These are phyloP conservation scores for Scortechinia acanthostroma DNA, from an alignment of 2,329 filamentous ascomycete genomes.

Conservation along the genomic window DNA sequence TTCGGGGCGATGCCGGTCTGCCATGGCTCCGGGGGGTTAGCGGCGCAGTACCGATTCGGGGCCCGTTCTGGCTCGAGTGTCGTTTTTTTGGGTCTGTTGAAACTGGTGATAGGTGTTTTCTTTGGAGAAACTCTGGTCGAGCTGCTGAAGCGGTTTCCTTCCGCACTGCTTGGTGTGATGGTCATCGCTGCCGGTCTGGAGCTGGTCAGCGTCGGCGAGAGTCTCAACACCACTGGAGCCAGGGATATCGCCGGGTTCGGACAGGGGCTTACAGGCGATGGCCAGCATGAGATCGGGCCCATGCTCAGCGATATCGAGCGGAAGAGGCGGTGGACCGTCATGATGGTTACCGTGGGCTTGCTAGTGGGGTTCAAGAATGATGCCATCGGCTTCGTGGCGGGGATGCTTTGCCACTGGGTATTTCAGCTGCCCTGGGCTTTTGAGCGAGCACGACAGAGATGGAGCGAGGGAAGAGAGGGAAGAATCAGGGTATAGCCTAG, in stretches of 20 bases:
- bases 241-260: conserved; percentile 43
- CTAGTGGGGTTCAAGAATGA: conserved; percentile 85
- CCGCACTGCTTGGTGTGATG: conserved; percentile 74
- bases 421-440: conserved; percentile 40
- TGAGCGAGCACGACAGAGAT: conserved; percentile 16
- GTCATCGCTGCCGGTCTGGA: conserved; percentile 85
- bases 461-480: conserved; percentile 11
- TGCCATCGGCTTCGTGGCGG: conserved; percentile 76
- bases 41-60: conserved; percentile 85
- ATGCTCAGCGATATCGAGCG: conserved; percentile 59
- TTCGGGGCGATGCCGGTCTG: conserved; percentile 94
- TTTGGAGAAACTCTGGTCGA: conserved; percentile 70
- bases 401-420: conserved; percentile 71
- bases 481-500: conserved; percentile 13
- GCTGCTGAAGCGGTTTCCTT: conserved; percentile 68
- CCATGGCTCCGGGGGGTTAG: conserved; percentile 84
- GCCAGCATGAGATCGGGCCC: conserved; percentile 18
- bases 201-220: conserved; percentile 76
- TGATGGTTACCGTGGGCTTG: conserved; percentile 79
- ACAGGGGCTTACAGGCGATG: conserved; percentile 30
- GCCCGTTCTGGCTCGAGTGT: conserved; percentile 81
- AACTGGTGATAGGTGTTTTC: conserved; percentile 69
- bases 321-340: conserved; percentile 74
- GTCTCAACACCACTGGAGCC: conserved; percentile 64
- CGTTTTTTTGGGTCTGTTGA: conserved; percentile 70